These are phyloP conservation scores for Gymnopus androsaceus DNA, from an alignment of 1,284 basidiomycete species.

Conservation along the genomic window DNA sequence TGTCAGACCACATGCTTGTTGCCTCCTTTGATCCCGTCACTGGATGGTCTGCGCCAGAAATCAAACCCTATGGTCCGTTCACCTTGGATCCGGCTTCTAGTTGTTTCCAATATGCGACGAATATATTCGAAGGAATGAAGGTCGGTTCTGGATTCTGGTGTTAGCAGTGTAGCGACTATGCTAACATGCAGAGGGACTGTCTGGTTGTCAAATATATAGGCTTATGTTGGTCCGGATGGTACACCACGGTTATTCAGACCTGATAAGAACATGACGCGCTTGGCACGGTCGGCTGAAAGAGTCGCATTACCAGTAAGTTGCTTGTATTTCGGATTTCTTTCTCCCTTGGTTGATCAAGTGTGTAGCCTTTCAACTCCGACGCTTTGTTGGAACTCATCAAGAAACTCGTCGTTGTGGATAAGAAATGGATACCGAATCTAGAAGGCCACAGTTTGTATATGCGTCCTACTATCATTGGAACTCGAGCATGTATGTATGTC, in stretches of 20 bases:
- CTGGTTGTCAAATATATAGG: conserved; percentile 38
- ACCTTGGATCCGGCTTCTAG: conserved; percentile 76
- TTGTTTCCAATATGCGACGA: conserved; percentile 77
- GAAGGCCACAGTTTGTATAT: conserved; percentile 79
- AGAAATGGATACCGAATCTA: conserved; percentile 72
- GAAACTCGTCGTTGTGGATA: conserved; percentile 66
- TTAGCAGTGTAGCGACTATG: background rate
- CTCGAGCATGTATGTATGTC: conserved; percentile 61
- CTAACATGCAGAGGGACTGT: background rate
- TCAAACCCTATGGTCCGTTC: conserved; percentile 78
- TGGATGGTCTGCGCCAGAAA: conserved; percentile 82
- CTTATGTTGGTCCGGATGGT: conserved; percentile 72
- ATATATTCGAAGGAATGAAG: conserved; percentile 90
- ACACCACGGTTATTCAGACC: conserved; percentile 76
- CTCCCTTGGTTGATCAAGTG: background rate
- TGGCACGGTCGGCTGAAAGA: conserved; percentile 61
- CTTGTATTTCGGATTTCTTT: background rate
- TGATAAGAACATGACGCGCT: conserved; percentile 78
- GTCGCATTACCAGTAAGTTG: conserved; percentile 64
- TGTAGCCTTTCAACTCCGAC: conserved; percentile 62
- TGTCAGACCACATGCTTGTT: conserved; percentile 83
- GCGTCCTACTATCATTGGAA: conserved; percentile 86
- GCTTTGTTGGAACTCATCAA: conserved; percentile 71
- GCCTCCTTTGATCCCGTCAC: conserved; percentile 59
- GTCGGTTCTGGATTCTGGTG: conserved; percentile 29